phyloP scores from a whole-genome alignment of 2,329 filamentous ascomycete genomes.

The Phaeoacremonium minimum region DNA sequence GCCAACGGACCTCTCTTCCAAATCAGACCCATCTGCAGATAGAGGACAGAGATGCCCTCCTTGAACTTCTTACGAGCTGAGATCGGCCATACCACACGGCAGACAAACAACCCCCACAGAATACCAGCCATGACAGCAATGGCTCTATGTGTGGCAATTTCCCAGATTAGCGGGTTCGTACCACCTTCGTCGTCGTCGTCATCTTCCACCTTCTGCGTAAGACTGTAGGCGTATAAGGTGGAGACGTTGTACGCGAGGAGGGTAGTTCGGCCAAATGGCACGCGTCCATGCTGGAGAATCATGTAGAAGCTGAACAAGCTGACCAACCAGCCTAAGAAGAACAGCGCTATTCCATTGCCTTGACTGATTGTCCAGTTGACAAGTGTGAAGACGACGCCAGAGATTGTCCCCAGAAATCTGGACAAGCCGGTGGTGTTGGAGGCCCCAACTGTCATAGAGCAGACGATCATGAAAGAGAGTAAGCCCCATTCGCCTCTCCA shows the following conservation, averaged over 20 bases:
- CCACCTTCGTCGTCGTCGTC: slow-evolving; percentile 88
- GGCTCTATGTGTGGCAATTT: slow-evolving; percentile 85
- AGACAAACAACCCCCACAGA: slow-evolving; percentile 88
- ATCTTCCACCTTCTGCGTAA: slow-evolving; percentile 74
- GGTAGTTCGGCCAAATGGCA: slow-evolving; percentile 88
- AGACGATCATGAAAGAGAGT: slow-evolving; percentile 95
- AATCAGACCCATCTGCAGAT: slow-evolving; percentile 90
- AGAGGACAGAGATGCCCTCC: slow-evolving; percentile 83
- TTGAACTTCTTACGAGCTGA: slow-evolving; percentile 85
- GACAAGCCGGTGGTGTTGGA: slow-evolving; percentile 89
- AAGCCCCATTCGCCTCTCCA: slow-evolving; percentile 98
- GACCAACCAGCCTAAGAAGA: slow-evolving; percentile 76
- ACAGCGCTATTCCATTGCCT: slow-evolving; percentile 71
- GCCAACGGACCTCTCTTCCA: slow-evolving; percentile 92
- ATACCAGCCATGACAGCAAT: slow-evolving; percentile 82
- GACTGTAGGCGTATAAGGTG: slow-evolving; percentile 87
- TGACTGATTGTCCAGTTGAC: slow-evolving; percentile 72
- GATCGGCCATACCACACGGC: slow-evolving; percentile 88
- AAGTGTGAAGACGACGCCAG: slow-evolving; percentile 74
- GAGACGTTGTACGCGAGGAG: slow-evolving; percentile 95
- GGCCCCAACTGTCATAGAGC: slow-evolving; percentile 94
- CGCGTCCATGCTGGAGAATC: slow-evolving; percentile 78
- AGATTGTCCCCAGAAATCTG: slow-evolving; percentile 79
- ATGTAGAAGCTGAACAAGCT: slow-evolving; percentile 84
- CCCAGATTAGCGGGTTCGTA: slow-evolving; percentile 74